Evolutionary conservation across 176 grass and related monocot genomes (phyloP), one percentile per base, ranked within the genome.

Genomic region (Tillandsia fasciculata): DNA sequence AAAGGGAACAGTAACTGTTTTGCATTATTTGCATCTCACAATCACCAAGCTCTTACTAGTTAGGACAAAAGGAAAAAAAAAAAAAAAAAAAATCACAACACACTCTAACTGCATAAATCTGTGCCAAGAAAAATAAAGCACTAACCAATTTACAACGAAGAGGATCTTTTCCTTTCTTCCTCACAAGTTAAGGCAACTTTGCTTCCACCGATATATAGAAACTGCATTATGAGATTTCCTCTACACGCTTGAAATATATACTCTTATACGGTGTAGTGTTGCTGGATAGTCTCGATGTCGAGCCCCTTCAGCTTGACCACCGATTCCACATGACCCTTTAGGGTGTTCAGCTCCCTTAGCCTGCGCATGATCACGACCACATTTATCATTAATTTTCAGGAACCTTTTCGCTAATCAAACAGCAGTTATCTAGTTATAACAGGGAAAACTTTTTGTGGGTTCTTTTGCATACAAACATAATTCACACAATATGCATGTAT

Each of bases 11-110:
- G 8, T 17, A 59, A 15, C 56, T 18, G 15, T 14, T 59, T 59
- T 59, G 56, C 56, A 22, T 59, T 59, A 59, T 59, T 59, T 59
- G 56, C 56, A 59, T 59, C 56, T n/a, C 20, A 59, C 14, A 59
- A 17, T 22, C 7, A 20, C 14, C 14, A 59, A 59, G 12, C 15
- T 22, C 54, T 59, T 17, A 17, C 13, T 59, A 18, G 15, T 24
- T 33, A 33, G 29, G 29, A 33, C 29, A 33, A 33, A 33, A 33
- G 3, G 10, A 61, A 61, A 20, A 61, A 20, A 61, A 61, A n/a
- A 20, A 61, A 61, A n/a, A 59, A 3, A 20, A 61, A 3, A 20
- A 61, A 10, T 18, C 22, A 61, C 22, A 61, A 10, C 56, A 42
- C 56, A 22, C 56, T 61, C 56, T 20, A 61, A 61, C 22, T 8